Conservation (phyloP, 108 stramenopile species). For the Bacterosira constricta region DNA sequence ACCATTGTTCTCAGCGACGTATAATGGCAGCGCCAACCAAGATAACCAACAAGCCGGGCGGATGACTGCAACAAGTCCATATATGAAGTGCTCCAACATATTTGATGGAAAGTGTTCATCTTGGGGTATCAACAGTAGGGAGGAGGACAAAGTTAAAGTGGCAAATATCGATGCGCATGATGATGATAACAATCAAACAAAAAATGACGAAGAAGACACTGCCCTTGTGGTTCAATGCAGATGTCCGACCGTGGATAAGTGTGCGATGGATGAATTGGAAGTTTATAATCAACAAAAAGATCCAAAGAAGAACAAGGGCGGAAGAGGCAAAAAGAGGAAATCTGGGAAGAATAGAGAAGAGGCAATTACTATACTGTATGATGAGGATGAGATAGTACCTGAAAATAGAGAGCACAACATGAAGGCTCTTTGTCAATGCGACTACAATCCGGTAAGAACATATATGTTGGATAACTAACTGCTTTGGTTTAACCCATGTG, state of each 20-base stretch:
- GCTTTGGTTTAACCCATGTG: too few relatives aligned
- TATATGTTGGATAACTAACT: background rate
- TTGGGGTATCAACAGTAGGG: too few relatives aligned
- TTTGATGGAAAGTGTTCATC: too few relatives aligned
- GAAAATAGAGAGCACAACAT: background rate
- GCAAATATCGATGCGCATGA: background rate
- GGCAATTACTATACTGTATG: background rate
- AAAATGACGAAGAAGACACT: background rate
- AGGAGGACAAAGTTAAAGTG: background rate
- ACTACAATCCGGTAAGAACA: conserved; percentile 20
- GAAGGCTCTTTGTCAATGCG: background rate
- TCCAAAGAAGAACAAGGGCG: conserved; percentile 22
- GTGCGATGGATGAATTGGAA: conserved; percentile 19
- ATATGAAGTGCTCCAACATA: conserved; percentile 49
- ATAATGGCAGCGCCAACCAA: too few relatives aligned
- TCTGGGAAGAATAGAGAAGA: too few relatives aligned
- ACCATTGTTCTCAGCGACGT: conserved; percentile 3
- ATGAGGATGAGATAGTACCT: background rate
- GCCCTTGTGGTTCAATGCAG: conserved; percentile 6
- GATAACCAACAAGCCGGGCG: background rate
- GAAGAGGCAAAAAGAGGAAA: conserved; percentile 18
- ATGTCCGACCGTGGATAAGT: conserved; percentile 25
- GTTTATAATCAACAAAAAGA: conserved; percentile 1
- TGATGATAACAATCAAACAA: background rate
- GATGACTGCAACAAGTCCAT: conserved; percentile 42